Evolutionary conservation across 2,329 filamentous ascomycete species (phyloP).

Genomic region (Stagonosporopsis tanaceti): DNA sequence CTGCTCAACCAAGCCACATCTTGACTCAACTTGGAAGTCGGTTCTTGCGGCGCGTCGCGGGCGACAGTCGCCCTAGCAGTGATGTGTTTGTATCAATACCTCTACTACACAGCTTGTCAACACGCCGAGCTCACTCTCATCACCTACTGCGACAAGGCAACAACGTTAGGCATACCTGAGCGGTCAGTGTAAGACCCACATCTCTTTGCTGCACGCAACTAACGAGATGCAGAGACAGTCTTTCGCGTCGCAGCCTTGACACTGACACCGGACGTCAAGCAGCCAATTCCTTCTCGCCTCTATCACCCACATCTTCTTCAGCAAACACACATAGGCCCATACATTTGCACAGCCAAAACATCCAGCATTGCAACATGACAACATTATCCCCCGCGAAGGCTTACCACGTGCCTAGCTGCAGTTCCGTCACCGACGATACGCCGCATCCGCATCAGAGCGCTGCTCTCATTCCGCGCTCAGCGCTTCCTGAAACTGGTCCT

Average conservation of each 20-base stretch:
- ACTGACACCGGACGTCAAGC: constrained; percentile 9
- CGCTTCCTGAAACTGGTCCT: constrained; percentile 16
- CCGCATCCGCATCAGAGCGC: constrained; percentile 11
- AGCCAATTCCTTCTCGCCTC: constrained; percentile 7
- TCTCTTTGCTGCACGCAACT: constrained; percentile 2
- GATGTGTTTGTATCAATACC: constrained; percentile 50
- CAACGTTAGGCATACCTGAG: constrained; percentile 27
- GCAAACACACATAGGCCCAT: constrained; percentile 23
- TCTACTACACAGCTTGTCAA: constrained; percentile 43
- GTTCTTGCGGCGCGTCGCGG: constrained; percentile 16
- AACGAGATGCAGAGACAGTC: constrained; percentile 25
- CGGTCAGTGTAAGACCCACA: constrained; percentile 21
- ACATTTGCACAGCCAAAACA: constrained; percentile 27
- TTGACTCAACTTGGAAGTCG: not conserved
- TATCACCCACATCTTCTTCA: constrained; percentile 22
- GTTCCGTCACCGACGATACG: constrained; percentile 1
- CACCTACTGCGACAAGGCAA: constrained; percentile 44
- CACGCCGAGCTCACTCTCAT: constrained; percentile 43
- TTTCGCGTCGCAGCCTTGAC: constrained; percentile 22
- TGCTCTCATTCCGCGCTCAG: constrained; percentile 35
- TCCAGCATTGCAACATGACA: constrained; percentile 37
- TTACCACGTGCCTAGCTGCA: constrained; percentile 15
- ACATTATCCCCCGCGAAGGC: constrained; percentile 29
- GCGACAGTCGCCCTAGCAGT: constrained; percentile 20
- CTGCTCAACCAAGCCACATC: not conserved